Percentiles rank a stretch among this genome's conserved stretches.
Evolutionary conservation across 768 basidiomycete genomes (phyloP).

Genomic region (Antrodiella citrinella): DNA sequence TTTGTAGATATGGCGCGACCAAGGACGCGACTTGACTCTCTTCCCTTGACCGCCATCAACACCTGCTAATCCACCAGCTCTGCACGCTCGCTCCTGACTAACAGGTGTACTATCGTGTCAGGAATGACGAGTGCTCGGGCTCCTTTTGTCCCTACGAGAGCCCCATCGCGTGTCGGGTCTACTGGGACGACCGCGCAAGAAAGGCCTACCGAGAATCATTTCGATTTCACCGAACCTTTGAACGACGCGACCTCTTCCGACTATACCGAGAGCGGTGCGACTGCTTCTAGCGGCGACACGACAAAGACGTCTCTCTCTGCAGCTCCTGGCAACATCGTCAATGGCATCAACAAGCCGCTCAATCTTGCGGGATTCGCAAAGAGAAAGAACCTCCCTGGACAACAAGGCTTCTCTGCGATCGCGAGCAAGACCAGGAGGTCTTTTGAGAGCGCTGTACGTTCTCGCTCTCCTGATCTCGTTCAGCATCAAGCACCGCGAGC

Average conservation of each 20-base stretch:
- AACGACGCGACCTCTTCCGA: conserved; percentile 3
- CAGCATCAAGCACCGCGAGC: not conserved
- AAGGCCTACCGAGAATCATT: not conserved
- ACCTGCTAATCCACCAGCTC: no score
- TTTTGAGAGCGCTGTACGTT: conserved; percentile 6
- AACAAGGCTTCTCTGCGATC: not conserved
- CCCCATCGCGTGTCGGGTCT: not conserved
- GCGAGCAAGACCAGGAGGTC: conserved; percentile 7
- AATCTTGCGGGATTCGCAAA: conserved; percentile 16
- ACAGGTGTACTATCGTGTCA: no score
- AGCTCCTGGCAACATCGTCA: not conserved
- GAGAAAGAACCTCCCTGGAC: conserved; percentile 2
- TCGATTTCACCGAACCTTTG: not conserved
- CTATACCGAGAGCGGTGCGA: not conserved
- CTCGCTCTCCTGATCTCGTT: not conserved
- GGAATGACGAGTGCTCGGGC: conserved; percentile 23
- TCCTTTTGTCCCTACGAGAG: conserved; percentile 15
- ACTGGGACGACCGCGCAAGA: not conserved
- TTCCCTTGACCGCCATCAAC: no score
- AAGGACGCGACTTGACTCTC: no score
- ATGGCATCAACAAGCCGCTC: conserved; percentile 16
- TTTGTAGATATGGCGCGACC: no score
- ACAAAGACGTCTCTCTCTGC: not conserved
- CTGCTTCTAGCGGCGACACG: not conserved
- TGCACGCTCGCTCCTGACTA: no score